Evolutionary conservation across 225 moss, liverwort and hornwort species (phyloP).

Genomic region (Bryoerythrophyllum caledonicum): DNA sequence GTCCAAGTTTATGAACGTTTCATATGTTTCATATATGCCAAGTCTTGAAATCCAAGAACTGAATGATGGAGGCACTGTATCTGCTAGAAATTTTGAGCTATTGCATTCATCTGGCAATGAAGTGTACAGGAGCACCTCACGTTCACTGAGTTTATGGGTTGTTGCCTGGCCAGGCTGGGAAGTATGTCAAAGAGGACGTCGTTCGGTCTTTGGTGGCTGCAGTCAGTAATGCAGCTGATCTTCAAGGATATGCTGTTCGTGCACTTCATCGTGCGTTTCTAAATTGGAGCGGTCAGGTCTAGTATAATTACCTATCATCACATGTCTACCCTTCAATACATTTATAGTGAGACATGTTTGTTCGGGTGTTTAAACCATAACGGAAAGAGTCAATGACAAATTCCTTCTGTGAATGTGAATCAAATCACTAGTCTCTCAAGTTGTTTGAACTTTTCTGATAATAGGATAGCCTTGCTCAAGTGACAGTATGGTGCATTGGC

Average conservation of each 20-base stretch:
- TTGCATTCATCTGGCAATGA: background rate
- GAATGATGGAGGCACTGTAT: background rate
- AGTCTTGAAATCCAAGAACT: background rate
- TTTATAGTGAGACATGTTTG: background rate
- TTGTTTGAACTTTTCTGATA: slow-evolving; percentile 15
- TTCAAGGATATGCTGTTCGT: slow-evolving; percentile 87
- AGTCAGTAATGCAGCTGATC: slow-evolving; percentile 75
- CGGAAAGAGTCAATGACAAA: background rate
- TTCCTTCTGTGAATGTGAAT: background rate
- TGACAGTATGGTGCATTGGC: slow-evolving; percentile 91
- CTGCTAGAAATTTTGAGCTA: background rate
- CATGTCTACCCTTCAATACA: slow-evolving; percentile 3
- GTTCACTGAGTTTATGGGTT: slow-evolving; percentile 9
- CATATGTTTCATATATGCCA: background rate
- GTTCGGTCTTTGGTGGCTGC: slow-evolving; percentile 64
- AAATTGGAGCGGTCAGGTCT: slow-evolving; percentile 85
- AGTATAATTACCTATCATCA: slow-evolving; percentile 14
- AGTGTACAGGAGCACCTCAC: slow-evolving; percentile 9
- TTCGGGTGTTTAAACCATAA: background rate
- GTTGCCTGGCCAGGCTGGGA: slow-evolving; percentile 64
- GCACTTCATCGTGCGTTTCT: slow-evolving; percentile 64
- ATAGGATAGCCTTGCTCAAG: slow-evolving; percentile 92
- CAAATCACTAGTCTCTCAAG: background rate
- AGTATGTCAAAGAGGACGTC: slow-evolving; percentile 71
- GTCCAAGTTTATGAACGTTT: background rate